phyloP scores from a whole-genome alignment of 2,329 filamentous ascomycete genomes.

The Hymenoscyphus fraxineus region DNA sequence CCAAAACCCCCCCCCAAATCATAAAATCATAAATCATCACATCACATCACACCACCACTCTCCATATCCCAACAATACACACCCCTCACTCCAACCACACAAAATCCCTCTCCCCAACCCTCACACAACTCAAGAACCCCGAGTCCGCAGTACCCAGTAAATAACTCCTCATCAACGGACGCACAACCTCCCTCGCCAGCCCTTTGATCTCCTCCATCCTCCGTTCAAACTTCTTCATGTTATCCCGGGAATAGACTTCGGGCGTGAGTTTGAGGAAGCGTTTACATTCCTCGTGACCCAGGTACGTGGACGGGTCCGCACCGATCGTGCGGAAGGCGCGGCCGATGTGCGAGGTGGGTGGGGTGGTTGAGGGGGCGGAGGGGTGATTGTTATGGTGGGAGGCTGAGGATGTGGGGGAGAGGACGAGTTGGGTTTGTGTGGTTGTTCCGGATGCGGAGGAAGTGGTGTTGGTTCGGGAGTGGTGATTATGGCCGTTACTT shows the following conservation, averaged over 20 bases:
- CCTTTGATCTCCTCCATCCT: slow-evolving; percentile 85
- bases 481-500: slow-evolving; percentile 9
- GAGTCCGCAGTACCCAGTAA: slow-evolving; percentile 69
- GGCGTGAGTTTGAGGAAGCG: slow-evolving; percentile 80
- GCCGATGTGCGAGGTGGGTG: slow-evolving; percentile 49
- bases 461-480: slow-evolving; percentile 21
- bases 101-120: slow-evolving; percentile 58
- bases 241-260: slow-evolving; percentile 82
- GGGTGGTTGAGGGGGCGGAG: slow-evolving; percentile 43
- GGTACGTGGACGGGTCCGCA: slow-evolving; percentile 58
- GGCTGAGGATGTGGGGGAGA: slow-evolving; percentile 28
- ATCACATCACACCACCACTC: not conserved
- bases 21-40: not conserved
- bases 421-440: slow-evolving; percentile 11
- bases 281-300: slow-evolving; percentile 84
- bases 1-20: not conserved
- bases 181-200: slow-evolving; percentile 76
- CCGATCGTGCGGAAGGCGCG: slow-evolving; percentile 77
- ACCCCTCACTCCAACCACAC: slow-evolving; percentile 47
- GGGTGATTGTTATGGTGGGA: slow-evolving; percentile 30
- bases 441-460: slow-evolving; percentile 2
- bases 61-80: not conserved
- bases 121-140: slow-evolving; percentile 63
- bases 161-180: slow-evolving; percentile 79
- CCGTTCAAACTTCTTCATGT: slow-evolving; percentile 77